Percentiles rank a stretch among this genome's conserved stretches.
Evolutionary conservation across 164 flowering plant genomes (phyloP).

Genomic region (Liriodendron chinense): DNA sequence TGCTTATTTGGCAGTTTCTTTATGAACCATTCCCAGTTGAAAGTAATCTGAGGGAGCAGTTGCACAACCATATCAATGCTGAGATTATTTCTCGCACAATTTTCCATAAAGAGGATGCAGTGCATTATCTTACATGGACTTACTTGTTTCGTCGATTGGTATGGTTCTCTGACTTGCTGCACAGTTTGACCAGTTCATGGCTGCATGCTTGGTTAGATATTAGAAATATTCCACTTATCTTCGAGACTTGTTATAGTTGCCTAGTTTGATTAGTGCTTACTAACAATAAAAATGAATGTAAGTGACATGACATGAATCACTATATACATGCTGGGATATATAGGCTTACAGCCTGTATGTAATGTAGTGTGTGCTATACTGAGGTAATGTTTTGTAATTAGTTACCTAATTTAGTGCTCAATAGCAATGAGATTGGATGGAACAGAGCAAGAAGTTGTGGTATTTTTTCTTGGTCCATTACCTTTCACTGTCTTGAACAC

Average conservation of each 20-base stretch:
- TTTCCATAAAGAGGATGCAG: conserved; percentile 86
- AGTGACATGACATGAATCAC: background rate
- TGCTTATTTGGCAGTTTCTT: conserved; percentile 62
- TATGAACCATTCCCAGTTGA: conserved; percentile 99
- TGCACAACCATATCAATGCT: conserved; percentile 90
- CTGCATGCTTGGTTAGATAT: background rate
- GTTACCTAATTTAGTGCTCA: background rate
- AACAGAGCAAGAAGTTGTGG: background rate
- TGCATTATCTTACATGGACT: conserved; percentile 98
- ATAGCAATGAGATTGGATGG: background rate
- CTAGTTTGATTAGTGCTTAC: background rate
- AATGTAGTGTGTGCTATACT: too few relatives aligned
- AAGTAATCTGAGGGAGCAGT: conserved; percentile 86
- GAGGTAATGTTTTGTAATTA: too few relatives aligned
- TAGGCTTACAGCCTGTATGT: too few relatives aligned
- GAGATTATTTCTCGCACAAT: conserved; percentile 96
- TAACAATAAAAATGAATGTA: background rate
- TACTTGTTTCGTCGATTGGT: conserved; percentile 95
- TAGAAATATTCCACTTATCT: background rate
- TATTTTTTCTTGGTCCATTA: too few relatives aligned
- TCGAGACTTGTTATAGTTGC: background rate
- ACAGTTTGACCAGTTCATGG: background rate
- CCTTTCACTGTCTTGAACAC: too few relatives aligned
- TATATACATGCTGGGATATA: too few relatives aligned
- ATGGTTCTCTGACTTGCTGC: conserved; percentile 17